Percentiles rank a stretch among this genome's conserved stretches.
These are phyloP conservation scores for Leucosporidium yakuticum DNA, from an alignment of 768 basidiomycete species.

Conservation along the genomic window DNA sequence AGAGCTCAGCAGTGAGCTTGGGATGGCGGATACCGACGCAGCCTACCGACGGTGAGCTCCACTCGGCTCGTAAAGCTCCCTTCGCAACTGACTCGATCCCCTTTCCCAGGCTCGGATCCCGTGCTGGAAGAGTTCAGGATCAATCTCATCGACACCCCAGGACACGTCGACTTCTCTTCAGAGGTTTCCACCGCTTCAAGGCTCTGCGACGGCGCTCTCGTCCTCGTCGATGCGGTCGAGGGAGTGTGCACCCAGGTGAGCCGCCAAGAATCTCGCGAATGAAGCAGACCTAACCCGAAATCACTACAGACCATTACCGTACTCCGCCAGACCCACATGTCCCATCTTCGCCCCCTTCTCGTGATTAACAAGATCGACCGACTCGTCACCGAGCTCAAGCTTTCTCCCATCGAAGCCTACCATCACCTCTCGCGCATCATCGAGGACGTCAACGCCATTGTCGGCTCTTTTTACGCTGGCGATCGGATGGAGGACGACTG, in stretches of 20 bases:
- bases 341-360: constrained; percentile 78
- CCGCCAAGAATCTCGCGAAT: constrained; percentile 11
- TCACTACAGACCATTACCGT: constrained; percentile 78
- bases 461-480: constrained; percentile 91
- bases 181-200: constrained; percentile 93
- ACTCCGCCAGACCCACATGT: constrained; percentile 87
- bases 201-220: constrained; percentile 88
- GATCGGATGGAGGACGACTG: constrained; percentile 96
- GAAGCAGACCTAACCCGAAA: constrained; percentile 4
- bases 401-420: constrained; percentile 85
- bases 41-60: constrained; percentile 44
- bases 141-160: constrained; percentile 97
- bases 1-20: constrained; percentile 87
- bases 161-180: constrained; percentile 96
- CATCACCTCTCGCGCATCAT: constrained; percentile 88
- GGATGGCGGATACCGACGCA: constrained; percentile 66
- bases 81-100: constrained; percentile 49
- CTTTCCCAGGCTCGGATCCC: constrained; percentile 23
- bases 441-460: constrained; percentile 95
- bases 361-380: constrained; percentile 97
- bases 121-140: constrained; percentile 66
- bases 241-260: constrained; percentile 94
- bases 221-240: constrained; percentile 93
- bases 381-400: constrained; percentile 83
- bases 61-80: constrained; percentile 43